Percentiles rank a stretch among this genome's conserved stretches.
Conservation (phyloP, 2,329 filamentous ascomycete species). For the Rutstroemia sp. region DNA sequence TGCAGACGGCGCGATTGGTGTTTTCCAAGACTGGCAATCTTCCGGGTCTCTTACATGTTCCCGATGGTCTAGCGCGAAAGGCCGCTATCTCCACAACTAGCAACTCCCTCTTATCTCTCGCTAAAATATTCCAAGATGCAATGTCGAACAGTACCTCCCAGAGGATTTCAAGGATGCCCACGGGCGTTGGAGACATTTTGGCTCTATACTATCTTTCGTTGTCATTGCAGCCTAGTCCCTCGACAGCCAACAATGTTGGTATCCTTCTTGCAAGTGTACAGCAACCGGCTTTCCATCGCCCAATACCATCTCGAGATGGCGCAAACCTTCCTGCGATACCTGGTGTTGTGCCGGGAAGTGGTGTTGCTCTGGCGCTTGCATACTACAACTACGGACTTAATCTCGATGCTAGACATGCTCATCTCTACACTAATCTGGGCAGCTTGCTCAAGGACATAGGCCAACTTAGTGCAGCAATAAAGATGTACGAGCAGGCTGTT, state of each 20-base stretch:
- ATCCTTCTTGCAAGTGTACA: slow-evolving; percentile 95
- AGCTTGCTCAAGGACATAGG: slow-evolving; percentile 95
- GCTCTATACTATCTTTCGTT: slow-evolving; percentile 93
- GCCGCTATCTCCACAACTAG: slow-evolving; percentile 89
- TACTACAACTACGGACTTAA: slow-evolving; percentile 94
- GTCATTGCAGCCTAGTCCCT: slow-evolving; percentile 90
- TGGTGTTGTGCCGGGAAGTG: slow-evolving; percentile 78
- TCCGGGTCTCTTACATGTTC: slow-evolving; percentile 68
- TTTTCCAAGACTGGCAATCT: slow-evolving; percentile 71
- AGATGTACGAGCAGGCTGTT: slow-evolving; percentile 96
- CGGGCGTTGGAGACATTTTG: slow-evolving; percentile 84
- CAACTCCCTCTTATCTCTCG: slow-evolving; percentile 87
- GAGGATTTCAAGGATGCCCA: slow-evolving; percentile 51
- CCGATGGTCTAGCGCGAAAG: slow-evolving; percentile 63
- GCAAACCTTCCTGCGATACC: slow-evolving; percentile 48
- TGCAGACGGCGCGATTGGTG: slow-evolving; percentile 73
- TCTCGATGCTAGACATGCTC: slow-evolving; percentile 82
- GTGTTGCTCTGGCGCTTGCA: slow-evolving; percentile 76
- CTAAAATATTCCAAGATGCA: slow-evolving; percentile 95
- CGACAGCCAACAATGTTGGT: slow-evolving; percentile 95
- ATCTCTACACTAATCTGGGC: slow-evolving; percentile 93
- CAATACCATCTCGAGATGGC: slow-evolving; percentile 26
- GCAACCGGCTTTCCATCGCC: slow-evolving; percentile 44
- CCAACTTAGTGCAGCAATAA: slow-evolving; percentile 82
- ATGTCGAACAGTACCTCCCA: slow-evolving; percentile 59